phyloP scores from a whole-genome alignment of 352 stramenopile species.

The Globisporangium rhizosaccharum region DNA sequence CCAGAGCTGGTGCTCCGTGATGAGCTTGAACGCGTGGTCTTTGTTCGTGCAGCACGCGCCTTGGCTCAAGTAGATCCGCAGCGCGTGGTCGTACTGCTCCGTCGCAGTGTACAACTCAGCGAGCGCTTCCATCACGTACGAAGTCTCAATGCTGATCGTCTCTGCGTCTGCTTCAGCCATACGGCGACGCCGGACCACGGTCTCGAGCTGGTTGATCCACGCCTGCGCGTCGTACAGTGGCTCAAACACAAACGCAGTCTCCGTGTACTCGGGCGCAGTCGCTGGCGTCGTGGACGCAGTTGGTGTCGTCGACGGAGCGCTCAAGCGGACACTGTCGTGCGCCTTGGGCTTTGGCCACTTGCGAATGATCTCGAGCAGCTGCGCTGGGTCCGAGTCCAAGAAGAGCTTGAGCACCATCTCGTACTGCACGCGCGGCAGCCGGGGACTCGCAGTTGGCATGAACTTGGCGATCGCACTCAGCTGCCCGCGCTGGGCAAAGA shows the following conservation, averaged over 20 bases:
- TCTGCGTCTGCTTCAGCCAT: slow-evolving; percentile 56
- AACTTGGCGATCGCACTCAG: slow-evolving; percentile 62
- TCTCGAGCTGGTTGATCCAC: slow-evolving; percentile 83
- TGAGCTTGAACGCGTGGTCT: slow-evolving; percentile 80
- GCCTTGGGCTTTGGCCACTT: slow-evolving; percentile 70
- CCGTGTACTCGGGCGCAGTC: slow-evolving; percentile 62
- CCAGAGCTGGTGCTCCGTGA: slow-evolving; percentile 80
- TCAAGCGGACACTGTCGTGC: not conserved
- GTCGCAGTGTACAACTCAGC: slow-evolving; percentile 79
- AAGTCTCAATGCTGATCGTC: slow-evolving; percentile 70
- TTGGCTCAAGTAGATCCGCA: slow-evolving; percentile 84
- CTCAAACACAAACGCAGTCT: slow-evolving; percentile 62
- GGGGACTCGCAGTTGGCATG: slow-evolving; percentile 69
- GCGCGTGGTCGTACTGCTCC: slow-evolving; percentile 74
- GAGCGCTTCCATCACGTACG: slow-evolving; percentile 77
- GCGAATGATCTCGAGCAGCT: slow-evolving; percentile 70
- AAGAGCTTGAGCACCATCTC: slow-evolving; percentile 87
- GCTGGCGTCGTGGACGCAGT: not conserved
- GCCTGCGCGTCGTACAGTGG: slow-evolving; percentile 70
- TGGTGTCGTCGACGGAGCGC: not conserved
- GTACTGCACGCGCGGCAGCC: slow-evolving; percentile 65
- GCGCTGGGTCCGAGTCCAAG: slow-evolving; percentile 68
- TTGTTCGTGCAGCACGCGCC: slow-evolving; percentile 83
- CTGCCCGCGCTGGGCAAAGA: slow-evolving; percentile 75
- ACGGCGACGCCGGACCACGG: slow-evolving; percentile 57